Base-by-base conservation (phyloP, 495 filamentous ascomycete species). In the Chaetomium fimeti region DNA sequence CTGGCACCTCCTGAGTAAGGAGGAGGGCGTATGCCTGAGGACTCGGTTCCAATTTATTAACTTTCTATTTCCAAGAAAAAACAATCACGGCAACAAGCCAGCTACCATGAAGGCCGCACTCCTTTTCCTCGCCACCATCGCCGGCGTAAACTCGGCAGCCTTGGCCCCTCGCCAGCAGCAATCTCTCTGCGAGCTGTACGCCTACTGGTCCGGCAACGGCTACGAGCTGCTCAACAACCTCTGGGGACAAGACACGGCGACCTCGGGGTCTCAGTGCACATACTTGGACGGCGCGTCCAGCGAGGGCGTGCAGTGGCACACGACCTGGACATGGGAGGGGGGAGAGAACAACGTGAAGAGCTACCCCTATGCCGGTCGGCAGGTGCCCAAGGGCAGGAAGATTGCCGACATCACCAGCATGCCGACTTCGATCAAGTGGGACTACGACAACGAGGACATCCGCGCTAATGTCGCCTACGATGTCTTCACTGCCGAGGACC, bases 391-490 rank as follows among this genome's bases (percentile, higher is more conserved):
- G 69, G 62, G 45, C 68, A 8, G 78, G 78, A 28, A 78, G 59
- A 72, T 47, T 7, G 6, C 2, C 43, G 2, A 4, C 16, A 67
- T 81, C 48, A 57, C 32, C 54, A 80, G 69, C 63, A 77, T 82
- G 68, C 73, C 69, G 5, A 78, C 79, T 1, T 57, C 71, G 2
- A 74, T 72, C 15, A 49, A 70, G 40, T 83, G 81, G 81, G 65
- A 51, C 57, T 78, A 81, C 64, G 67, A 70, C 60, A 76, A 70
- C 43, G 73, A 63, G 53, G 68, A 75, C 61, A 69, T 81, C 63
- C 66, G 68, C 11, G 78, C 78, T 16, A 75, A 83, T 67, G 79
- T 83, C 13, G 74, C 79, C 0, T 83, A 82, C 53, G 79, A 83
- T 62, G 62, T 83, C n/a, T 83, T 83, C 66, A 83, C 79, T 1